phyloP scores from a whole-genome alignment of 345 rosid species.

The Ceriops zippeliana region DNA sequence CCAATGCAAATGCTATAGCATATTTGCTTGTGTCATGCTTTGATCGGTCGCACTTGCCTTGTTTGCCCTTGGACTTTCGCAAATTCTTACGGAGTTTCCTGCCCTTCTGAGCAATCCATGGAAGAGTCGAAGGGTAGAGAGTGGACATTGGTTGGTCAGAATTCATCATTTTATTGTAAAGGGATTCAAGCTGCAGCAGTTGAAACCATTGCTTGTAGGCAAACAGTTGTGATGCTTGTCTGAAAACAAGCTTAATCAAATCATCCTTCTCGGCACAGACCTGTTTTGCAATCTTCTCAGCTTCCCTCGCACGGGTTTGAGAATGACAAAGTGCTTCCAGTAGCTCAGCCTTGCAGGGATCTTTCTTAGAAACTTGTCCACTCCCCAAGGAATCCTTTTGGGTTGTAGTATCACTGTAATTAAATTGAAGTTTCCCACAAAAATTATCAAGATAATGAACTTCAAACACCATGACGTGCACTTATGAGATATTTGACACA shows the following conservation, averaged over 20 bases:
- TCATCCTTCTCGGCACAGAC: slow-evolving; percentile 81
- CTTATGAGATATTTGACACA: neutral
- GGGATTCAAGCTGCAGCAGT: slow-evolving; percentile 71
- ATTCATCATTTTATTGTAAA: slow-evolving; percentile 59
- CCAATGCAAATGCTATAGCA: slow-evolving; percentile 65
- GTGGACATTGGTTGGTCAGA: slow-evolving; percentile 44
- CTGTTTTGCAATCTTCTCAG: slow-evolving; percentile 82
- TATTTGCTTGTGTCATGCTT: slow-evolving; percentile 43
- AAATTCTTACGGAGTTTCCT: slow-evolving; percentile 33
- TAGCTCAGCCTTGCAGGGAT: slow-evolving; percentile 62
- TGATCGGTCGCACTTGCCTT: slow-evolving; percentile 33
- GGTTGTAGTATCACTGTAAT: slow-evolving; percentile 17
- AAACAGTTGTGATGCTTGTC: slow-evolving; percentile 91
- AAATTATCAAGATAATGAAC: neutral
- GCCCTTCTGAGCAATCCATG: slow-evolving; percentile 49
- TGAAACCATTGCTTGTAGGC: slow-evolving; percentile 93
- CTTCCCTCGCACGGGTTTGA: slow-evolving; percentile 97
- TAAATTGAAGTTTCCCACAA: slow-evolving; percentile 12
- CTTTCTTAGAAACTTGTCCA: slow-evolving; percentile 37
- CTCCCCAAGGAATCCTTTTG: slow-evolving; percentile 23
- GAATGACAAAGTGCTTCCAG: slow-evolving; percentile 88
- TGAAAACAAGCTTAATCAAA: slow-evolving; percentile 68
- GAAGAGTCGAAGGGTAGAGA: slow-evolving; percentile 46
- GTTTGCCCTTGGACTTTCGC: slow-evolving; percentile 30
- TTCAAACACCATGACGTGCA: neutral